Evolutionary conservation across 2,329 filamentous ascomycete genomes (phyloP).

Genomic region (Pseudogymnoascus sp.): DNA sequence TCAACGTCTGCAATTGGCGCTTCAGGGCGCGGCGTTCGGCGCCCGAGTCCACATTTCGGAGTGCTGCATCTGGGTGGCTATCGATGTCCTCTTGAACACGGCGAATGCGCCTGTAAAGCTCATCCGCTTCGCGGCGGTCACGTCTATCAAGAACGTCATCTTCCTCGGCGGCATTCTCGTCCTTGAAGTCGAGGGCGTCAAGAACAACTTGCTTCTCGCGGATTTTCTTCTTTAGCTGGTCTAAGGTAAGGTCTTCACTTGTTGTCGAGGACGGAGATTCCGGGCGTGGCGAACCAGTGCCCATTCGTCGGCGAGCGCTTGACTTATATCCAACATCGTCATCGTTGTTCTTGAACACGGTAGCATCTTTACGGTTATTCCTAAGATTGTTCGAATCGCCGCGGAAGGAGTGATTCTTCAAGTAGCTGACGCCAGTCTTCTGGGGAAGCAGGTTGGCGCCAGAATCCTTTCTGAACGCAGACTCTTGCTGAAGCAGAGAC

Average conservation of each 20-base stretch:
- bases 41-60: conserved; percentile 68
- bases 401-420: conserved; percentile 91
- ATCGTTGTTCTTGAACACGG: conserved; percentile 93
- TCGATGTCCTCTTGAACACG: conserved; percentile 93
- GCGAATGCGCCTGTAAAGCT: conserved; percentile 85
- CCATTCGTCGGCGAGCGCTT: conserved; percentile 74
- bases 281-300: conserved; percentile 67
- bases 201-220: conserved; percentile 89
- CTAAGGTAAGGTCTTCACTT: conserved; percentile 72
- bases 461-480: conserved; percentile 78
- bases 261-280: conserved; percentile 58
- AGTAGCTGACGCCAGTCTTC: conserved; percentile 94
- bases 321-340: conserved; percentile 88
- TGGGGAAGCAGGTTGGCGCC: conserved; percentile 88
- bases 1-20: conserved; percentile 79
- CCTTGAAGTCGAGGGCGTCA: conserved; percentile 92
- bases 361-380: conserved; percentile 77
- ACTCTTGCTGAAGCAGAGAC: conserved; percentile 79
- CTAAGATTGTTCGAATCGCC: conserved; percentile 49
- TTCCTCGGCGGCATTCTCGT: conserved; percentile 82
- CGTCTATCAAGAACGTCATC: conserved; percentile 86
- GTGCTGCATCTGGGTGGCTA: conserved; percentile 68
- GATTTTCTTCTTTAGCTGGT: conserved; percentile 87
- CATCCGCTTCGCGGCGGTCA: conserved; percentile 86
- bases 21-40: conserved; percentile 80